Conservation (phyloP, 352 stramenopile species). For the Phytophthora megakarya region DNA sequence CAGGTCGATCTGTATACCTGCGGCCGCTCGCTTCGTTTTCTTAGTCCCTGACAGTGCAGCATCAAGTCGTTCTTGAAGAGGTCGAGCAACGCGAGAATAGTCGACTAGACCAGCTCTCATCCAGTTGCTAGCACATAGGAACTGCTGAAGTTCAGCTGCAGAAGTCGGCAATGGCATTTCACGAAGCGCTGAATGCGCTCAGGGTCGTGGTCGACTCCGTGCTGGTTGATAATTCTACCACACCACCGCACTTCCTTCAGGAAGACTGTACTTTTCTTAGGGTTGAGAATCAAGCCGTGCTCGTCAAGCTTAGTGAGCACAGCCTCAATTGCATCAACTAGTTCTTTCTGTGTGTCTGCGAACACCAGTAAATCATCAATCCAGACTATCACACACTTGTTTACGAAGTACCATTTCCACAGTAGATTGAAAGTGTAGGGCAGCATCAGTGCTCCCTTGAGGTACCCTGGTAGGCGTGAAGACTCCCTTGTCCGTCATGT, state of each 20-base stretch:
- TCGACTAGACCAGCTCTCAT: constrained; percentile 19
- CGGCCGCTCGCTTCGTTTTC: constrained; percentile 11
- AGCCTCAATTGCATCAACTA: constrained; percentile 6
- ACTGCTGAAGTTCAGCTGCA: constrained; percentile 27
- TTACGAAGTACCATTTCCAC: constrained; percentile 6
- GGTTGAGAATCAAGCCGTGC: constrained; percentile 20
- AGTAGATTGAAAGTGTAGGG: constrained; percentile 20
- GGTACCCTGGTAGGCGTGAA: constrained; percentile 22
- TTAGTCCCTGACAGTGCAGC: neutral
- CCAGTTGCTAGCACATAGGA: constrained; percentile 32
- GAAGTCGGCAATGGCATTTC: constrained; percentile 2
- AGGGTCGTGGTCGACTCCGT: constrained; percentile 15
- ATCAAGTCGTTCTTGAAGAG: constrained; percentile 19
- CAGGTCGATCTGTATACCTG: neutral
- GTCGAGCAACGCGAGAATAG: constrained; percentile 18
- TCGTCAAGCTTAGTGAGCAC: constrained; percentile 13
- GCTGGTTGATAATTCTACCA: constrained; percentile 12
- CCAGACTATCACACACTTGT: constrained; percentile 23
- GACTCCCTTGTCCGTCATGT: constrained; percentile 28
- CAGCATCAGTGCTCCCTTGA: constrained; percentile 8
- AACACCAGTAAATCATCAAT: constrained; percentile 35
- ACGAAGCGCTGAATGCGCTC: constrained; percentile 7
- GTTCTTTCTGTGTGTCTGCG: constrained; percentile 11
- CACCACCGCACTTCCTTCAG: constrained; percentile 19
- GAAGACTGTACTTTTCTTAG: constrained; percentile 20